A percentile compares a stretch with the other conserved stretches of the same genome.
Evolutionary conservation across 345 rosid species (phyloP).

Genomic region (Hypericum androsaemum): DNA sequence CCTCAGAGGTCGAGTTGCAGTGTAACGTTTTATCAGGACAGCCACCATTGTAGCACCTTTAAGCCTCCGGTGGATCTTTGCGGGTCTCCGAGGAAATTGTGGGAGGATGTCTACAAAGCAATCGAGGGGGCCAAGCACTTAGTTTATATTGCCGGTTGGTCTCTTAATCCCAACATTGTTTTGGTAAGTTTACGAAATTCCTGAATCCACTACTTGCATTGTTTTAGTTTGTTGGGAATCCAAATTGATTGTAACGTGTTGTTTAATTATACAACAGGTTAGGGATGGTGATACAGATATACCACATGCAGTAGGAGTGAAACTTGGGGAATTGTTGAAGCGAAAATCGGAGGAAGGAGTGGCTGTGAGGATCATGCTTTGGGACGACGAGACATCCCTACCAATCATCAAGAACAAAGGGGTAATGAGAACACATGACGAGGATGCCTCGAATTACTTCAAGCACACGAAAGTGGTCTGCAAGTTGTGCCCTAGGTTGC

Average conservation of each 20-base stretch:
- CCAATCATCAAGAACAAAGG: slow-evolving; percentile 78
- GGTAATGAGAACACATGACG: slow-evolving; percentile 62
- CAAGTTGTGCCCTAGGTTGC: slow-evolving; percentile 55
- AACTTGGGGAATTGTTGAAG: slow-evolving; percentile 60
- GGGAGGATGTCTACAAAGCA: slow-evolving; percentile 80
- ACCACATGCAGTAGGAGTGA: slow-evolving; percentile 56
- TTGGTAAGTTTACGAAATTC: slow-evolving; percentile 31
- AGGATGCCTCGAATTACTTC: slow-evolving; percentile 56
- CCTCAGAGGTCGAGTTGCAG: slow-evolving; percentile 62
- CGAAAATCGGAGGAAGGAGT: slow-evolving; percentile 75
- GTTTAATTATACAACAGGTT: slow-evolving; percentile 23
- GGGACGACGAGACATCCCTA: slow-evolving; percentile 79
- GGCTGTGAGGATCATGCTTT: slow-evolving; percentile 75
- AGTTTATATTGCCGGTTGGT: slow-evolving; percentile 86
- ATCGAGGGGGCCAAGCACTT: slow-evolving; percentile 66
- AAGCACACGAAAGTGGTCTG: slow-evolving; percentile 54
- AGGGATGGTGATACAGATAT: slow-evolving; percentile 55
- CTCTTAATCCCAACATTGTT: slow-evolving; percentile 65
- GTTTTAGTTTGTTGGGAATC: too few relatives aligned
- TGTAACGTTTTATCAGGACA: slow-evolving; percentile 69
- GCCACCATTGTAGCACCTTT: slow-evolving; percentile 45
- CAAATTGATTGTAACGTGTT: too few relatives aligned
- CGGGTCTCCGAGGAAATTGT: slow-evolving; percentile 40
- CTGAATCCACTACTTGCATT: too few relatives aligned
- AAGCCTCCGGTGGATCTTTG: slow-evolving; percentile 40